phyloP scores from a whole-genome alignment of 805 yeast species.

The Ogataea chonburiensis region DNA sequence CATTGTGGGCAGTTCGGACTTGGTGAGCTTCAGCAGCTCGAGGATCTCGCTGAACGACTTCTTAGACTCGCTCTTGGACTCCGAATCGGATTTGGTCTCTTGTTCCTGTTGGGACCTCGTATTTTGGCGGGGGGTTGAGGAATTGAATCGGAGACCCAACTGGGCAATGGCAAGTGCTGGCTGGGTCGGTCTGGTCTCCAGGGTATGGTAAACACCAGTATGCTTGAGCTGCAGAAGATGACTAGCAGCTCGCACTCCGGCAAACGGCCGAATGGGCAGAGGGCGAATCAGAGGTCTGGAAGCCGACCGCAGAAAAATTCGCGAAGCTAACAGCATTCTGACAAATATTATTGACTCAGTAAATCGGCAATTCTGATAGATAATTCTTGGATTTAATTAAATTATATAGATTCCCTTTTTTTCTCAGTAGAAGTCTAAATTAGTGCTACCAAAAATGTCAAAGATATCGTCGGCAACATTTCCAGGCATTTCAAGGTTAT shows the following conservation, averaged over 20 bases:
- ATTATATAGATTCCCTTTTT: neutral
- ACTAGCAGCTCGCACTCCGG: too few species aligned
- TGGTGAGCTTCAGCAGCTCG: slow-evolving; percentile 54
- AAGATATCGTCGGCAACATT: slow-evolving; percentile 19
- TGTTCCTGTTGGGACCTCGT: neutral
- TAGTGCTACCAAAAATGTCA: slow-evolving; percentile 17
- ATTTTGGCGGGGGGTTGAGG: too few species aligned
- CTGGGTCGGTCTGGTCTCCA: too few species aligned
- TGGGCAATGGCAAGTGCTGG: too few species aligned
- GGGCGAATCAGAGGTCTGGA: neutral
- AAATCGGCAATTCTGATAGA: neutral
- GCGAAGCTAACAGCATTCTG: slow-evolving; percentile 1
- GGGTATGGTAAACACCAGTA: too few species aligned
- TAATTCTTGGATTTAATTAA: neutral
- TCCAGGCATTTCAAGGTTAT: neutral
- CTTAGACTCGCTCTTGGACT: too few species aligned
- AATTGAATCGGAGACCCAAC: too few species aligned
- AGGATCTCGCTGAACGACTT: slow-evolving; percentile 38
- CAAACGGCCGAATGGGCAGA: too few species aligned
- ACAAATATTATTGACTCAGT: neutral
- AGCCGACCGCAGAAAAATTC: neutral
- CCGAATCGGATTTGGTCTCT: slow-evolving; percentile 1
- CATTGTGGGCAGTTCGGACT: slow-evolving; percentile 55
- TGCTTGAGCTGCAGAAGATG: too few species aligned
- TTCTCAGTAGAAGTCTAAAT: slow-evolving; percentile 11